Percentiles rank a stretch among this genome's conserved stretches.
Conservation (phyloP, 345 rosid species). For the Cochlearia excelsa region DNA sequence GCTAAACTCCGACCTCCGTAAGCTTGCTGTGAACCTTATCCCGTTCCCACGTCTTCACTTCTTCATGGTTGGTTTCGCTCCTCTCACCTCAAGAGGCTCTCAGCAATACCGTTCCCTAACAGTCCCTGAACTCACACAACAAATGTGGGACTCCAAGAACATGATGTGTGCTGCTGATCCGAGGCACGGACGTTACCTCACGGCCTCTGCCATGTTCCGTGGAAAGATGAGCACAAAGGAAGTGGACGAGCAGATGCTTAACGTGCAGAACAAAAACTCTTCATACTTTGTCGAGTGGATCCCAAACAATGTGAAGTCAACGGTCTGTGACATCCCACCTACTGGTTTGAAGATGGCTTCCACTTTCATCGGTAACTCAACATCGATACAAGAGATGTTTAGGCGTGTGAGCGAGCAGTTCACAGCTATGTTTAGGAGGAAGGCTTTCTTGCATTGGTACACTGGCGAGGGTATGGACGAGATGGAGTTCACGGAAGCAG, state of each 20-base stretch:
- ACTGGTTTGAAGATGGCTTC: slow-evolving; percentile 72
- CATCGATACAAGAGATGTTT: no score
- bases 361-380: slow-evolving; percentile 78
- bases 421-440: no score
- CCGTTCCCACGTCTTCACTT: slow-evolving; percentile 81
- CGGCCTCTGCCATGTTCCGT: slow-evolving; percentile 85
- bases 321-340: slow-evolving; percentile 76
- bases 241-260: no score
- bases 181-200: slow-evolving; percentile 75
- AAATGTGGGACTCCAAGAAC: no score
- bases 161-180: slow-evolving; percentile 95
- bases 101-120: no score
- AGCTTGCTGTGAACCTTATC: slow-evolving; percentile 70
- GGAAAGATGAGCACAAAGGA: slow-evolving; percentile 98
- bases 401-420: no score
- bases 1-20: slow-evolving; percentile 79
- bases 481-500: no score
- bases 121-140: no score
- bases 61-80: no score
- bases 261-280: slow-evolving; percentile 93
- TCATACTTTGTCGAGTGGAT: slow-evolving; percentile 71
- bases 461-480: no score
- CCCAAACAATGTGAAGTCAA: slow-evolving; percentile 63
- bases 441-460: no score
- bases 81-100: no score